A percentile compares a stretch with the other conserved stretches of the same genome.
These are phyloP conservation scores for Pharnaceum exiguum DNA, from an alignment of 148 eudicot species.

Conservation along the genomic window DNA sequence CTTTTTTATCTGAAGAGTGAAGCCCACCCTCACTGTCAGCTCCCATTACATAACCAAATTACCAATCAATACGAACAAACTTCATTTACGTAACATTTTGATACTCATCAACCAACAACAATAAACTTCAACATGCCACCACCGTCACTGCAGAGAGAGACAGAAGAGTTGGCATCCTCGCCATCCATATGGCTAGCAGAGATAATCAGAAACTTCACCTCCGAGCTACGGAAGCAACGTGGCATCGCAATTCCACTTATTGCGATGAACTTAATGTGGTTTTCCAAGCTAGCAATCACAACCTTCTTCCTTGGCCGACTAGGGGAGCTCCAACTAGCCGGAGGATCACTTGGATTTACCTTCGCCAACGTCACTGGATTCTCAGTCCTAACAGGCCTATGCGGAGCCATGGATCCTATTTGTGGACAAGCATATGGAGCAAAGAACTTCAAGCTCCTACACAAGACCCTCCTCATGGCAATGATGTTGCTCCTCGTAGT, in stretches of 20 bases:
- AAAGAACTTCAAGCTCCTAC: constrained; percentile 67
- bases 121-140: constrained; percentile 11
- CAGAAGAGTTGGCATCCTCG: not conserved
- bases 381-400: constrained; percentile 64
- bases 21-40: not conserved
- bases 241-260: constrained; percentile 48
- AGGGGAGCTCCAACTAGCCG: constrained; percentile 70
- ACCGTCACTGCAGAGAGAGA: not conserved
- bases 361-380: constrained; percentile 86
- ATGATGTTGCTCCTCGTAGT: constrained; percentile 38
- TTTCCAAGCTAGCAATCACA: constrained; percentile 59
- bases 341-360: constrained; percentile 70
- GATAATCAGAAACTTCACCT: constrained; percentile 2
- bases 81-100: not conserved
- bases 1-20: constrained; percentile 10
- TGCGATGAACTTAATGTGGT: constrained; percentile 74
- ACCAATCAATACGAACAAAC: not conserved
- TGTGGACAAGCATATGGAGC: constrained; percentile 95
- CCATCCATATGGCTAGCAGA: constrained; percentile 17
- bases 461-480: constrained; percentile 72
- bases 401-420: constrained; percentile 87
- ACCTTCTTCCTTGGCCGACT: constrained; percentile 70
- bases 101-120: not conserved
- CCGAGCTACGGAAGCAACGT: constrained; percentile 55
- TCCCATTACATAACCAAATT: too few relatives aligned